These are phyloP conservation scores for Mycosarcoma maydis DNA, from an alignment of 1,284 basidiomycete genomes.

Conservation along the genomic window DNA sequence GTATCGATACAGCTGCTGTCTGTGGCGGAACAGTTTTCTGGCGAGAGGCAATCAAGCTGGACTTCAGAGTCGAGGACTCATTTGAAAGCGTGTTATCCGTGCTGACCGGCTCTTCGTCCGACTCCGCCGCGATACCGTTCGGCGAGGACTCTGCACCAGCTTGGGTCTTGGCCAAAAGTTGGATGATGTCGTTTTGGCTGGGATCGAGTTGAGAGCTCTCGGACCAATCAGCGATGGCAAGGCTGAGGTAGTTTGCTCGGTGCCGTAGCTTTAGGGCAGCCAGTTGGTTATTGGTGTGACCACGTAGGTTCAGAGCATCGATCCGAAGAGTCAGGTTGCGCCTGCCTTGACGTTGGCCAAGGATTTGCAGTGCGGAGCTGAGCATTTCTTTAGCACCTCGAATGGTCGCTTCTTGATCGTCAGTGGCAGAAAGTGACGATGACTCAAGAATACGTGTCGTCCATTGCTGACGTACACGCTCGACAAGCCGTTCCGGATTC, in stretches of 20 bases:
- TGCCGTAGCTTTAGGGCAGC: constrained; percentile 11
- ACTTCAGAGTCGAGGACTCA: neutral
- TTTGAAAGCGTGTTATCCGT: neutral
- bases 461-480: constrained; percentile 1
- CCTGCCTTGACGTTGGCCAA: constrained; percentile 18
- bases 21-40: too few relatives aligned
- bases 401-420: constrained; percentile 1
- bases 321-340: constrained; percentile 29
- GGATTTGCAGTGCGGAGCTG: constrained; percentile 29
- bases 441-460: neutral
- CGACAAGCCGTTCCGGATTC: constrained; percentile 12
- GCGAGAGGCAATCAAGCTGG: too few relatives aligned
- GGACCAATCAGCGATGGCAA: constrained; percentile 27
- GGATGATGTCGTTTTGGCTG: constrained; percentile 9
- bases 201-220: constrained; percentile 25
- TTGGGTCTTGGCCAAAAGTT: constrained; percentile 8
- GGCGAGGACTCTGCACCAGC: constrained; percentile 1
- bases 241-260: constrained; percentile 18
- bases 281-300: constrained; percentile 23
- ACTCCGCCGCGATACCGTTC: neutral
- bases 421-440: neutral
- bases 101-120: neutral
- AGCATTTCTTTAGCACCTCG: constrained; percentile 24
- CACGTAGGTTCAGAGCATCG: constrained; percentile 30
- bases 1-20: too few relatives aligned